Evolutionary conservation across 2,329 filamentous ascomycete genomes (phyloP).

Genomic region (Colletotrichum somersetense): DNA sequence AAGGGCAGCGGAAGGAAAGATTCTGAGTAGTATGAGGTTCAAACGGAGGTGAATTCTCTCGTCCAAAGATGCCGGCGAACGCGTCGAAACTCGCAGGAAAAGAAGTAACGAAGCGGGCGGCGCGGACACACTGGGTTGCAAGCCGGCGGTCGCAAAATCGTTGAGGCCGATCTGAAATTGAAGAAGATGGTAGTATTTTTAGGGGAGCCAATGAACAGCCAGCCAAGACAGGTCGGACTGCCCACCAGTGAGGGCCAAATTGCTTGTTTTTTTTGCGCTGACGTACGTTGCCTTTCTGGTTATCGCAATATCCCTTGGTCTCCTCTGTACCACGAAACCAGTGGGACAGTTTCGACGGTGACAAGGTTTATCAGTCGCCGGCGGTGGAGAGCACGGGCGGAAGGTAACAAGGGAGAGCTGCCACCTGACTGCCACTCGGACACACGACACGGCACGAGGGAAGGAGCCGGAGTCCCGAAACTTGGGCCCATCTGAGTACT

Average conservation of each 20-base stretch:
- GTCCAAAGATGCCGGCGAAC: slow-evolving; percentile 15
- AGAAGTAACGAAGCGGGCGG: slow-evolving; percentile 34
- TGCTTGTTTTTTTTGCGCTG: slow-evolving; percentile 34
- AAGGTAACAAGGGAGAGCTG: slow-evolving; percentile 1
- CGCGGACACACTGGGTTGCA: slow-evolving; percentile 15
- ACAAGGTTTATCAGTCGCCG: slow-evolving; percentile 21
- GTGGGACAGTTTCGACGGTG: background rate
- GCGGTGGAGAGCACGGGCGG: slow-evolving; percentile 6
- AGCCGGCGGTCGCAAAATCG: slow-evolving; percentile 32
- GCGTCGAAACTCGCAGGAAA: slow-evolving; percentile 33
- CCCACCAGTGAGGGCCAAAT: slow-evolving; percentile 23
- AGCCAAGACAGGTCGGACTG: slow-evolving; percentile 26
- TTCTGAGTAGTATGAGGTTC: background rate
- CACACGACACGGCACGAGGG: slow-evolving; percentile 9
- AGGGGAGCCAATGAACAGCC: slow-evolving; percentile 32
- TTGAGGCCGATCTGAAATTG: slow-evolving; percentile 28
- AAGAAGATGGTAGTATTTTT: slow-evolving; percentile 16
- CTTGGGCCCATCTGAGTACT: slow-evolving; percentile 17
- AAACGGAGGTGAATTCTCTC: background rate
- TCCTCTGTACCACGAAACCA: background rate
- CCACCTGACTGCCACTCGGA: slow-evolving; percentile 17
- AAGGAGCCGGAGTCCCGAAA: slow-evolving; percentile 36
- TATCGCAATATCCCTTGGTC: background rate
- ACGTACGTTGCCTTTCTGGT: slow-evolving; percentile 26
- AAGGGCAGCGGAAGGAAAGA: background rate